These are phyloP conservation scores for Sporisorium graminicola DNA, from an alignment of 1,284 basidiomycete species.

Conservation along the genomic window DNA sequence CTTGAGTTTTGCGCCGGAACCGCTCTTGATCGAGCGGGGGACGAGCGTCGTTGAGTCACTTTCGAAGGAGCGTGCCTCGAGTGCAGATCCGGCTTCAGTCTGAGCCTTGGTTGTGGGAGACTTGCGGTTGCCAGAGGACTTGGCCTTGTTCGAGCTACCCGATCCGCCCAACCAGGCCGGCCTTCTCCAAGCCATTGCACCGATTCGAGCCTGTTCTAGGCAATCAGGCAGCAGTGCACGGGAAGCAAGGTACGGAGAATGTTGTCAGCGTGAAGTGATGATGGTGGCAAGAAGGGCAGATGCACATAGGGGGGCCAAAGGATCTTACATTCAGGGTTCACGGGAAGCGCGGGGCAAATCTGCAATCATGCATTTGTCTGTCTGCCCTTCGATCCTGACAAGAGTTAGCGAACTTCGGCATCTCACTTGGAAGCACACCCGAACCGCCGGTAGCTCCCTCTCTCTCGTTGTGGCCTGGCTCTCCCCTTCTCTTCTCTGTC, in stretches of 20 bases:
- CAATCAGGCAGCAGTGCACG: neutral
- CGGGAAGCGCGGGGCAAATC: neutral
- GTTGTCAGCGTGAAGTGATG: neutral
- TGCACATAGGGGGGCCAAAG: neutral
- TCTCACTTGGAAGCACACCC: neutral
- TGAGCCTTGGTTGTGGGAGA: neutral
- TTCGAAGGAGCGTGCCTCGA: constrained; percentile 3
- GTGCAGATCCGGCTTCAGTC: neutral
- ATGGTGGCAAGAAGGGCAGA: neutral
- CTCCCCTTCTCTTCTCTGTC: neutral
- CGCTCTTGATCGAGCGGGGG: neutral
- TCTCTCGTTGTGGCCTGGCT: neutral
- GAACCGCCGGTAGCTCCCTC: neutral
- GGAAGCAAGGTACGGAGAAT: neutral
- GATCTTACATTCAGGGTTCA: constrained; percentile 2
- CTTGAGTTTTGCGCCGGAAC: neutral
- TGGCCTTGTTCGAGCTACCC: neutral
- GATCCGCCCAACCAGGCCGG: constrained; percentile 25
- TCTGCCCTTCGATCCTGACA: neutral
- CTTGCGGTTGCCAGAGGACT: constrained; percentile 6
- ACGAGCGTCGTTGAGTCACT: constrained; percentile 13
- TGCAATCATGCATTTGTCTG: neutral
- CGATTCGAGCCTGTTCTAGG: constrained; percentile 1
- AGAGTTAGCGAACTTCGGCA: constrained; percentile 5
- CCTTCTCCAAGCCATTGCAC: constrained; percentile 23